Base-by-base conservation (phyloP, 2,329 filamentous ascomycete genomes). In the Zopfia rhizophila region DNA sequence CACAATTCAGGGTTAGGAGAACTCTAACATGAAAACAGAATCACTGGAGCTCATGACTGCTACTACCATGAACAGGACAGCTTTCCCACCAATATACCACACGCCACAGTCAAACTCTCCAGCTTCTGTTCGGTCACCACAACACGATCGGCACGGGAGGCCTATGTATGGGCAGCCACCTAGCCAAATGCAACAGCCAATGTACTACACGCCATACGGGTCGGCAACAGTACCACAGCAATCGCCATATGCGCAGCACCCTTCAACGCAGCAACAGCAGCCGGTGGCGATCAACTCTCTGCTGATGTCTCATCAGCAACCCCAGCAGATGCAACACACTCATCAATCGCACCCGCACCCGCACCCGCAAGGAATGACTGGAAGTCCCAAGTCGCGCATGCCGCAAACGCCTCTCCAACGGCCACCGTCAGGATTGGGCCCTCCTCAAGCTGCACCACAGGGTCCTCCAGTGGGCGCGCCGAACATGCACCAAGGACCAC, bases 91-190 rank as follows among this genome's bases (percentile, higher is more conserved):
- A 50, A 96, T 96, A 69, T 97, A 97, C 71, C 90, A 97, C 73
- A 95, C 92, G 13, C 91, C 92, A 43, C 92, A 97, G 76, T 96
- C 92, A 45, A 96, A 93, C 74, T 96, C 93, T 43, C 93, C 93
- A 36, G 90, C 91, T 27, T 96, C 92, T 38, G 92, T 97, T 62
- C 89, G 92, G 54, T 97, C 93, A 23, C 88, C 91, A 16, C 90
- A 91, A 46, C 91, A 96, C 74, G 93, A 97, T 68, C 90, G 92
- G 66, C 90, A 96, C 76, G 80, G 78, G 45, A 82, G 92, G 60
- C 87, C 85, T 63, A 83, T 97, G 68, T 97, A 97, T 73, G 87
- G 85, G 24, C 89, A 92, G 63, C 87, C 88, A 38, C 77, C 86
- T 25, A 85, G 88, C 44, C 90, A 94, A 72, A 84, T 95, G 73